Conservation (phyloP, 2,329 filamentous ascomycete species). For the Fusarium lateritium region DNA sequence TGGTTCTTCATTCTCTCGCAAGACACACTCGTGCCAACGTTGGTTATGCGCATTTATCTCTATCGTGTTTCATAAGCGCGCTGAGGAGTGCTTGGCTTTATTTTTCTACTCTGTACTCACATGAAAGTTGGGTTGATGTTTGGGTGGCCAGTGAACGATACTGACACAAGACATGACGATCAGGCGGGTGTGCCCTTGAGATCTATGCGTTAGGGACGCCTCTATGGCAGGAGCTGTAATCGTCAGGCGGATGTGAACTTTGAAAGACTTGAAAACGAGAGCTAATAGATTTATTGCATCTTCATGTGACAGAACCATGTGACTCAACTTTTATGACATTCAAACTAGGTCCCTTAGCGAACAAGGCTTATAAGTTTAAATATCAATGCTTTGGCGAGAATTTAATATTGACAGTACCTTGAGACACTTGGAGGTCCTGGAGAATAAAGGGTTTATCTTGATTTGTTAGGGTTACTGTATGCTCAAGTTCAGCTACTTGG, state of each 20-base stretch:
- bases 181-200: conserved; percentile 15
- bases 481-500: no score
- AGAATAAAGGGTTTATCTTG: not conserved
- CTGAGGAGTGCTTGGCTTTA: not conserved
- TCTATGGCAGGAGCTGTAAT: conserved; percentile 28
- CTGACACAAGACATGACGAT: conserved; percentile 18
- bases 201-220: conserved; percentile 21
- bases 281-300: conserved; percentile 48
- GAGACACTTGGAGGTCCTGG: not conserved
- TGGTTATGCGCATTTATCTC: conserved; percentile 4
- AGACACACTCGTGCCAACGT: conserved; percentile 11
- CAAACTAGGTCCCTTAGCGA: no score
- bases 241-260: conserved; percentile 31
- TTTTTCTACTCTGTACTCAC: conserved; percentile 5
- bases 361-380: no score
- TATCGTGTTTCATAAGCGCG: not conserved
- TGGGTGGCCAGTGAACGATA: not conserved
- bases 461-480: no score
- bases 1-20: conserved; percentile 12
- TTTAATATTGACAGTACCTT: not conserved
- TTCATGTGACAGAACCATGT: not conserved
- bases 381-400: not conserved
- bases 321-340: not conserved
- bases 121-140: not conserved
- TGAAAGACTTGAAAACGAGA: conserved; percentile 46